Base-by-base conservation (phyloP, 2,329 filamentous ascomycete species). In the Fusarium tupiense region DNA sequence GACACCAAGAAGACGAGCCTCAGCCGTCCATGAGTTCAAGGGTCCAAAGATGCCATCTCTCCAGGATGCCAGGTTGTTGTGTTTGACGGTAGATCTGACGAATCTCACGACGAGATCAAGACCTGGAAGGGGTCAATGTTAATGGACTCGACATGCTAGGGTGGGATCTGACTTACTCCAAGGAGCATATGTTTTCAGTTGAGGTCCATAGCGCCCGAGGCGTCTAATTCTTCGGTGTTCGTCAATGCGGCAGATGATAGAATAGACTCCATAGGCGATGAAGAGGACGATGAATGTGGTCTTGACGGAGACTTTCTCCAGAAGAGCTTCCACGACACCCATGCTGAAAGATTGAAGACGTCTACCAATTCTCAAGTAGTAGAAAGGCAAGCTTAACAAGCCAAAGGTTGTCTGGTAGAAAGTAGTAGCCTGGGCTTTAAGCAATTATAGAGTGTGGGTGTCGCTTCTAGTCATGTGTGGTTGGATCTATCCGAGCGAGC, bases 51-150 rank as follows among this genome's bases (percentile, higher is more conserved):
- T 88, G 61, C 86, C 81, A 5, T 81, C 67, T 13, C 84, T 74
- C 92, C 93, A 97, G 69, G 89, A 85, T 52, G 91, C 86, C 37
- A 92, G 84, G 69, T 91, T 91, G 52, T 85, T 82, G 78, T 94
- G 83, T 1, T 82, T 79, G 56, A 85, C 81, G 13, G 87, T 87
- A 52, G 88, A 83, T 37, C 82, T 81, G 50, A 94, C 78, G n/a
- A 88, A 87, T n/a, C 82, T 79, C 76, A 84, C 85, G 38, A 95
- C 83, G 68, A 94, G 85, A 73, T 93, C 92, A 47, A 95, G 73
- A 53, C 91, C 93, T 81, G 33, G n/a, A 33, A 52, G 29, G 22
- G 58, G 22, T 67, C 26, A 62, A 54, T 44, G 47, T 61, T 46
- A 22, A 47, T n/a, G 6, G 19, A 16, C 20, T 26, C 26, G 26